Evolutionary conservation across 73 alveolate species (phyloP).

Genomic region (Effrenium voratum): DNA sequence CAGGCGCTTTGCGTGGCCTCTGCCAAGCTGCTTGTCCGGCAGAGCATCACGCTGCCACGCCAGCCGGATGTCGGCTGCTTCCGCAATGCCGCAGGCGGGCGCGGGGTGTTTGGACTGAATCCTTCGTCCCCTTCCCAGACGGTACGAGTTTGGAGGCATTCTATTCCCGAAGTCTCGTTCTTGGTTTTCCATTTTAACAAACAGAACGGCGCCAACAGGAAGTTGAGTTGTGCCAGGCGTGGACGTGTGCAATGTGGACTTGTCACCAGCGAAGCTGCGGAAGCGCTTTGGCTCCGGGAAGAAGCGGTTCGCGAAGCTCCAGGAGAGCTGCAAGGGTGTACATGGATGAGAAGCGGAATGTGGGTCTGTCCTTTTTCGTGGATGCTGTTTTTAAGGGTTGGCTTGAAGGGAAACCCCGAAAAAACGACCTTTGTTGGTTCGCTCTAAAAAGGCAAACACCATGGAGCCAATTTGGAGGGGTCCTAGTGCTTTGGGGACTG

Average conservation of each 20-base stretch:
- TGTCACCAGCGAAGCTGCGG: constrained; percentile 13
- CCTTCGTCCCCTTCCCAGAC: neutral
- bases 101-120: neutral
- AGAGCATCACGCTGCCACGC: constrained; percentile 31
- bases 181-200: neutral
- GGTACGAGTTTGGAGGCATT: neutral
- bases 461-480: no score
- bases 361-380: no score
- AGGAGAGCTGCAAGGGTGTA: neutral
- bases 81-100: constrained; percentile 12
- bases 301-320: neutral
- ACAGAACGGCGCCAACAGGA: neutral
- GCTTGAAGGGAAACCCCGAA: no score
- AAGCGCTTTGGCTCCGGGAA: constrained; percentile 30
- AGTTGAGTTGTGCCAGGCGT: constrained; percentile 40
- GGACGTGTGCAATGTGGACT: constrained; percentile 50
- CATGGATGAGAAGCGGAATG: no score
- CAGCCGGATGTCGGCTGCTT: constrained; percentile 77
- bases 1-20: constrained; percentile 62
- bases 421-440: no score
- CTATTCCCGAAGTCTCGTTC: neutral
- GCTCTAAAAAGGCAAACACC: no score
- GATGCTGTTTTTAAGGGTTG: no score
- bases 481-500: no score
- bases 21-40: neutral